Evolutionary conservation across 2,329 filamentous ascomycete genomes (phyloP), one percentile per base, ranked within the genome.

Genomic region (Colletotrichum sublineola): DNA sequence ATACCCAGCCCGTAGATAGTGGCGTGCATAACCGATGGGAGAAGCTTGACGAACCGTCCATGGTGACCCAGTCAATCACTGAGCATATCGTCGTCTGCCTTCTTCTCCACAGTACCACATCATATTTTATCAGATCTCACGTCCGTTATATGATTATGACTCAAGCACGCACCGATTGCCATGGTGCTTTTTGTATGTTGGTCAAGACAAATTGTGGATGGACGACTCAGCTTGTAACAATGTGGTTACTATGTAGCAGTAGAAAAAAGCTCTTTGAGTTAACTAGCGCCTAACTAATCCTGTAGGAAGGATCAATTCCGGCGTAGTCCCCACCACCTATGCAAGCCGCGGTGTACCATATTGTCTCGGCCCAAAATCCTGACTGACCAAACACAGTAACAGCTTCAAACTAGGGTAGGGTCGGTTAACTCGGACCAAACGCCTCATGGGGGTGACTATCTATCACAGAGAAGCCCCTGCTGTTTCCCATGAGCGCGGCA

Each of bases 261-360:
- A 24, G 24, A 24, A 24, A 24, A 24, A 24, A 40, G 24, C 12
- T 12, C 24, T 18, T 20, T 55, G 55, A 29, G 52, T 33, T 61
- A 46, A 65, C 69, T 72, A 66, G 69, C 0, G 38, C 53, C 69
- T 60, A 40, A 46, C 18, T 11, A 31, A 60, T 64, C 58, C 52
- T 69, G 36, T 2, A n/a, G 11, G 36, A 24, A 64, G 40, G 24
- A 53, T 40, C 31, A 2, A 20, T 72, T n/a, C 55, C 53, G 29
- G 66, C 60, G 64, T 65, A 14, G 46, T 56, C 58, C 66, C 44
- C 42, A 55, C 60, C 24, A 29, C 33, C 29, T 14, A 18, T 20
- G 46, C 44, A n/a, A n/a, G 7, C 18, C 42, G 18, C 29, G 52
- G 64, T 52, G 52, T 42, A 24, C 8, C 29, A 38, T 48, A 31